Conservation (phyloP, 805 yeast genomes). For the Wickerhamomyces subpelliculosus region DNA sequence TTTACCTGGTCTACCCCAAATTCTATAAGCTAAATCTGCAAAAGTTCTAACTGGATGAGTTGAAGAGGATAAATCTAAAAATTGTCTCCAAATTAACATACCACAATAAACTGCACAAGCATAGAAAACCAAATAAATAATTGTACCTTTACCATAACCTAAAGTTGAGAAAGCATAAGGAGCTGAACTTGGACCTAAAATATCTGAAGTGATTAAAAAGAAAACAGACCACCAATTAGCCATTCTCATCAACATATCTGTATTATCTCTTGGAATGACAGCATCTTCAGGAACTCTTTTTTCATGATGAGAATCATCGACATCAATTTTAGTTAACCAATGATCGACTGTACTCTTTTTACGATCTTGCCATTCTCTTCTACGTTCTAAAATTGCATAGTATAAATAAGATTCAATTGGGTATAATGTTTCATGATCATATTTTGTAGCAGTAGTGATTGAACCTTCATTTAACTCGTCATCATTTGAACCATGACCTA, state of each 20-base stretch:
- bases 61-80: conserved; percentile 31
- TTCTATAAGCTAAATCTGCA: conserved; percentile 35
- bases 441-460: background rate
- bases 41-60: conserved; percentile 37
- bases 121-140: conserved; percentile 35
- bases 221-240: conserved; percentile 26
- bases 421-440: conserved; percentile 2
- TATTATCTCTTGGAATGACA: conserved; percentile 2
- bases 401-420: conserved; percentile 6
- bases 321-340: background rate
- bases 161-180: conserved; percentile 38
- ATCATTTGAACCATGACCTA: too few species aligned
- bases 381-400: conserved; percentile 6
- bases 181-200: conserved; percentile 39
- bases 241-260: conserved; percentile 5
- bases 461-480: too few species aligned
- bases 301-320: conserved; percentile 1
- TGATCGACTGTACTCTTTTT: conserved; percentile 1
- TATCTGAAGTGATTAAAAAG: conserved; percentile 41
- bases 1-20: conserved; percentile 29
- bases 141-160: conserved; percentile 39
- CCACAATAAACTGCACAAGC: conserved; percentile 37
- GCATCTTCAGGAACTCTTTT: conserved; percentile 5
- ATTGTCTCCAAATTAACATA: conserved; percentile 28
- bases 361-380: background rate